phyloP scores from a whole-genome alignment of 495 filamentous ascomycete species.

The Penicillium malachiteum region DNA sequence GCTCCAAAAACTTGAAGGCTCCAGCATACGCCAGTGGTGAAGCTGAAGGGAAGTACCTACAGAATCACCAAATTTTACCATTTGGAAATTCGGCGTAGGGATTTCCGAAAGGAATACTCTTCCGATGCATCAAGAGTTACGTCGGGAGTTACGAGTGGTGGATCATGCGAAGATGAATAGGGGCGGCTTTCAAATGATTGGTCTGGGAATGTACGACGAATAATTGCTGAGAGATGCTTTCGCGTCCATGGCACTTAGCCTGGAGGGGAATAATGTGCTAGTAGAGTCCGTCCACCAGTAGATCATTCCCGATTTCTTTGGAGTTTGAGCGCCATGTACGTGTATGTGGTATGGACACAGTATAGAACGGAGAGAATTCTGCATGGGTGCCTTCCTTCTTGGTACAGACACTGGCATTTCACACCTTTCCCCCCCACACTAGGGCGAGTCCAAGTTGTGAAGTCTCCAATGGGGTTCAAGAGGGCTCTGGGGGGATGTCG shows the following conservation, averaged over 20 bases:
- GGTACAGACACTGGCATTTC: too few species aligned
- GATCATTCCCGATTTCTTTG: too few species aligned
- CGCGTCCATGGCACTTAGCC: not conserved
- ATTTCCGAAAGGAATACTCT: not conserved
- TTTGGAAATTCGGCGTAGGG: not conserved
- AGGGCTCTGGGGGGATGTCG: too few species aligned
- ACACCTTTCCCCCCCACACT: too few species aligned
- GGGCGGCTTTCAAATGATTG: not conserved
- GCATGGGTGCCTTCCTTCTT: too few species aligned
- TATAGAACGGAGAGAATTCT: too few species aligned
- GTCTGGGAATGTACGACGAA: not conserved
- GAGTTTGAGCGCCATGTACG: too few species aligned
- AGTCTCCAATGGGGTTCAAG: too few species aligned
- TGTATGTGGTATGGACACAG: too few species aligned
- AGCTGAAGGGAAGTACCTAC: not conserved
- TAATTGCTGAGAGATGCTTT: not conserved
- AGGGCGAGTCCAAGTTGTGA: too few species aligned
- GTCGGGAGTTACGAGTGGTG: not conserved
- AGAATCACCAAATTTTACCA: not conserved
- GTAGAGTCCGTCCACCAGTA: not conserved
- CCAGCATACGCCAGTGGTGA: too few species aligned
- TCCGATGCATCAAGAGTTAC: not conserved
- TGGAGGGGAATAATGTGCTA: not conserved
- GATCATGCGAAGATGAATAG: not conserved
- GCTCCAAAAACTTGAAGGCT: too few species aligned